Evolutionary conservation across 345 rosid species (phyloP).

Genomic region (Moringa oleifera): DNA sequence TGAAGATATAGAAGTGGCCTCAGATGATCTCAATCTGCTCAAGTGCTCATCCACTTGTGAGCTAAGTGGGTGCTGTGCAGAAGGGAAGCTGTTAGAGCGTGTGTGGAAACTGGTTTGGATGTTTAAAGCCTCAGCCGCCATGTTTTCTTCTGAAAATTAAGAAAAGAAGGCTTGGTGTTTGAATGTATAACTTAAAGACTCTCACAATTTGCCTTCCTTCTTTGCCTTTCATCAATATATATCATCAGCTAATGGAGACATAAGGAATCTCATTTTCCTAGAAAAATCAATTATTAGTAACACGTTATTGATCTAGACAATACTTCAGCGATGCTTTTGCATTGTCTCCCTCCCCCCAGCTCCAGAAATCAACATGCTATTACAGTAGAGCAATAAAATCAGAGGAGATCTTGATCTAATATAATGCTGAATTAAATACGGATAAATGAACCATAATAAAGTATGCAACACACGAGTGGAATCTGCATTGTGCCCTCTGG

Average conservation of each 20-base stretch:
- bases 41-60: constrained; percentile 32
- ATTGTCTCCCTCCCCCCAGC: constrained; percentile 1
- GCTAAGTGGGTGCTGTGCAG: constrained; percentile 33
- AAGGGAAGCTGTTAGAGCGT: constrained; percentile 46
- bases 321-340: neutral
- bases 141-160: constrained; percentile 12
- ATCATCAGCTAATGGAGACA: neutral
- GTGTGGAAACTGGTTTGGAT: constrained; percentile 17
- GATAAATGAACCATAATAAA: neutral
- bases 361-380: neutral
- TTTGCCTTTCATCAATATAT: constrained; percentile 5
- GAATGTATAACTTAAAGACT: neutral
- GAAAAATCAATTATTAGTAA: neutral
- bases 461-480: too few species aligned
- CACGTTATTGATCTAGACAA: too few species aligned
- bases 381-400: too few species aligned
- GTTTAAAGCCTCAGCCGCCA: constrained; percentile 16
- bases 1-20: constrained; percentile 21
- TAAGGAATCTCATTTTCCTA: neutral
- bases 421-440: too few species aligned
- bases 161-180: neutral
- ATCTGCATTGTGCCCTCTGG: too few species aligned
- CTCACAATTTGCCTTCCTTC: constrained; percentile 1
- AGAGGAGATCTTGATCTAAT: neutral
- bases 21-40: constrained; percentile 25